These are phyloP conservation scores for Solanum corneliomulleri DNA, from an alignment of 257 asterid species.

Conservation along the genomic window DNA sequence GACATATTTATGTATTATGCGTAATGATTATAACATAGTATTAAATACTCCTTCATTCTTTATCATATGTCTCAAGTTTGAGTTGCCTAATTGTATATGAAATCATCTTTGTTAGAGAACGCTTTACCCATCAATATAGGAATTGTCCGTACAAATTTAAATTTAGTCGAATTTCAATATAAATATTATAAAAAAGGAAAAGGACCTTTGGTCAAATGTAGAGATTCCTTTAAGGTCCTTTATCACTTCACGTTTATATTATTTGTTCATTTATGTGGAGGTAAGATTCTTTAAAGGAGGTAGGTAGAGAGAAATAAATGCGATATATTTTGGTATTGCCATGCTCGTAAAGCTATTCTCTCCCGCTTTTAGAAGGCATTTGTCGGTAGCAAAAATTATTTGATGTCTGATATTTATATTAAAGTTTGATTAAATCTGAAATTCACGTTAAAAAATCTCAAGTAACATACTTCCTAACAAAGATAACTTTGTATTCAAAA, in stretches of 20 bases:
- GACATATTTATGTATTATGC: no score
- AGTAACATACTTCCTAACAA: no score
- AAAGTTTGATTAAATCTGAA: accelerated
- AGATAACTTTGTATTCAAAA: no score
- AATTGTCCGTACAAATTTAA: neutral
- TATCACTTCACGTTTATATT: neutral
- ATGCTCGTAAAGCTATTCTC: neutral
- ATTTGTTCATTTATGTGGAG: neutral
- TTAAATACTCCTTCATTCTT: no score
- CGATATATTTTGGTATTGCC: neutral
- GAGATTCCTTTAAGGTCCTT: neutral
- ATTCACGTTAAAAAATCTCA: no score
- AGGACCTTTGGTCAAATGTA: neutral
- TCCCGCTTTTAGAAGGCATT: conserved; percentile 5
- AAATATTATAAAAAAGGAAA: no score
- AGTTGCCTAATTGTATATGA: no score
- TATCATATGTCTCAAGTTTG: neutral
- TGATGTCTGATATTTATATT: no score
- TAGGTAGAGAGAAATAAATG: conserved; percentile 2
- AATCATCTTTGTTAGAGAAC: neutral
- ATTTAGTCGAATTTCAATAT: no score
- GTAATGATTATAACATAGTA: no score
- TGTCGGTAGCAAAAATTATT: neutral
- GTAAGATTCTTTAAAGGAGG: neutral
- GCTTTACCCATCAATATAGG: no score